Evolutionary conservation across 257 asterid genomes (phyloP).

Genomic region (Nicotiana obtusifolia): DNA sequence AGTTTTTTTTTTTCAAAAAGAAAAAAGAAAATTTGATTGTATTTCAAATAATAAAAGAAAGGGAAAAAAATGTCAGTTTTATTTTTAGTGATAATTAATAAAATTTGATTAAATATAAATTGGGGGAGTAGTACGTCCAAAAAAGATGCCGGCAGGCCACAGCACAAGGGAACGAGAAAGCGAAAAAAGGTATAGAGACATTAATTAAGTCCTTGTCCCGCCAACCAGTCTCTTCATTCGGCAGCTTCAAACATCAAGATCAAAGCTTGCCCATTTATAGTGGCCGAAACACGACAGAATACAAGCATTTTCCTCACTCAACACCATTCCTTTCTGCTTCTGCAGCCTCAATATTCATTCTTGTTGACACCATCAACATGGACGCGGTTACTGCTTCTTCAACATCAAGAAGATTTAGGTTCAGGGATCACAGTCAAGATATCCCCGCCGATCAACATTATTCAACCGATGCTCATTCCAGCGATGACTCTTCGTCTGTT

Average conservation of each 20-base stretch:
- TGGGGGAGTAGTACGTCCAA: too few species aligned
- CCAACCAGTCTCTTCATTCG: neutral
- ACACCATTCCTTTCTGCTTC: neutral
- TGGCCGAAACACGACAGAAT: conserved; percentile 28
- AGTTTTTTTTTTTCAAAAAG: too few species aligned
- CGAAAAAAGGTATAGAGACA: neutral
- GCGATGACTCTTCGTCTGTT: conserved; percentile 37
- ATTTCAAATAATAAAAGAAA: too few species aligned
- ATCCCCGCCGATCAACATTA: conserved; percentile 22
- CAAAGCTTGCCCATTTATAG: conserved; percentile 33
- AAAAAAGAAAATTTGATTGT: too few species aligned
- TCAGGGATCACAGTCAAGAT: conserved; percentile 45
- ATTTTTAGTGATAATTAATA: too few species aligned
- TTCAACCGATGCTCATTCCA: conserved; percentile 30
- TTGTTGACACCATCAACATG: neutral
- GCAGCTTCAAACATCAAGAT: conserved; percentile 29
- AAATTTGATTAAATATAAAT: too few species aligned
- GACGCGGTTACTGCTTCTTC: conserved; percentile 35
- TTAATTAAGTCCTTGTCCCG: neutral
- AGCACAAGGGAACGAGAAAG: neutral
- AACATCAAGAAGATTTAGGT: conserved; percentile 41
- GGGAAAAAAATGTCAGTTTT: too few species aligned
- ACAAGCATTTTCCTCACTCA: neutral
- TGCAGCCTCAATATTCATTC: too few species aligned
- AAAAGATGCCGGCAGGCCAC: conserved; percentile 8